A percentile compares a stretch with the other conserved stretches of the same genome.
These are phyloP conservation scores for Rhodotorula sp. DNA, from an alignment of 1,284 basidiomycete species.

Conservation along the genomic window DNA sequence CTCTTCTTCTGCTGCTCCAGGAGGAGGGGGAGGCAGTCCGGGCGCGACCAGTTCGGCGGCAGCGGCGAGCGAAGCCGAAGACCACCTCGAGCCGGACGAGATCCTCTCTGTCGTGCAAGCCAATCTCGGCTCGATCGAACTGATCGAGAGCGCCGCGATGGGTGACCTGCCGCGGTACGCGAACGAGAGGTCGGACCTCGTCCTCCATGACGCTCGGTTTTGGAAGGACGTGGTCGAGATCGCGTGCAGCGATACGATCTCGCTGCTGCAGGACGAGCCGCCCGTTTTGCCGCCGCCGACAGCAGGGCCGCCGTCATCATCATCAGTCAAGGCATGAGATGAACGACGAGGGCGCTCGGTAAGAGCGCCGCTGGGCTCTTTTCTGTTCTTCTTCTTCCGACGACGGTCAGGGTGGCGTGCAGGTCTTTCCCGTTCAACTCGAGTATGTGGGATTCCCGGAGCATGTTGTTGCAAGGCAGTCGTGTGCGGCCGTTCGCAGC, in stretches of 20 bases:
- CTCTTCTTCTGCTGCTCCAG: neutral
- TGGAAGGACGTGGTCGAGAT: conserved; percentile 9
- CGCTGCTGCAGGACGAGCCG: conserved; percentile 15
- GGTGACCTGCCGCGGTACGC: conserved; percentile 37
- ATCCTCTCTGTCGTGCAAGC: conserved; percentile 40
- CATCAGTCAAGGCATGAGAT: too few species aligned
- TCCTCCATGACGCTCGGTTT: neutral
- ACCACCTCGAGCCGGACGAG: conserved; percentile 39
- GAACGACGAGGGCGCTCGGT: too few species aligned
- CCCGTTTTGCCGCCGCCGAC: neutral
- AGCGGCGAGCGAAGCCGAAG: neutral
- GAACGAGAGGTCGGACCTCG: neutral
- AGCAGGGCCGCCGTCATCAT: neutral
- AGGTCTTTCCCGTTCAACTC: too few species aligned
- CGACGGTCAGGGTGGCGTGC: too few species aligned
- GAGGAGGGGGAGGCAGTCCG: neutral
- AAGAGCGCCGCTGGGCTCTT: too few species aligned
- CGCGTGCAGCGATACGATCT: conserved; percentile 25
- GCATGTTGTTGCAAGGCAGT: too few species aligned
- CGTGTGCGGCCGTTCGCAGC: too few species aligned
- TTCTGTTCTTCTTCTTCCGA: too few species aligned
- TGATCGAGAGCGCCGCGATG: conserved; percentile 44
- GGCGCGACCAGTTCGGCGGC: neutral
- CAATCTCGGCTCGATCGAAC: conserved; percentile 39
- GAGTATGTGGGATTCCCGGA: too few species aligned